Conservation (phyloP, 2,329 filamentous ascomycete genomes). For the Coniochaeta sp. region DNA sequence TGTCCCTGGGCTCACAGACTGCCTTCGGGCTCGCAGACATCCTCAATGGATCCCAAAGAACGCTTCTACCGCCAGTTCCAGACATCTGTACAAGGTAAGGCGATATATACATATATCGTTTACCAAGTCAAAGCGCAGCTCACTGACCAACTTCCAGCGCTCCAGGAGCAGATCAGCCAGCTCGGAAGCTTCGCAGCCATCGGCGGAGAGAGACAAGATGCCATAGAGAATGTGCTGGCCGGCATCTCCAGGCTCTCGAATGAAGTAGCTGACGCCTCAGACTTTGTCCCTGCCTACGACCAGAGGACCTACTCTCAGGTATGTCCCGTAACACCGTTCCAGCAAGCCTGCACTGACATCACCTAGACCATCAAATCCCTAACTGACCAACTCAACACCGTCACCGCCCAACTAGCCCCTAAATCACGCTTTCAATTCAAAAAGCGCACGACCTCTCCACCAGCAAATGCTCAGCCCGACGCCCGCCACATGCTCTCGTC, state of each 20-base stretch:
- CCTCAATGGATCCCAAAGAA: constrained; percentile 54
- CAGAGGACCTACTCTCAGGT: constrained; percentile 80
- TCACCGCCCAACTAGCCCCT: constrained; percentile 59
- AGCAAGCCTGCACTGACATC: neutral
- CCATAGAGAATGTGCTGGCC: constrained; percentile 71
- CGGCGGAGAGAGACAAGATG: constrained; percentile 70
- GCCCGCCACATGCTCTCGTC: constrained; percentile 25
- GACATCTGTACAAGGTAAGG: constrained; percentile 60
- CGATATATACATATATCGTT: too few relatives aligned
- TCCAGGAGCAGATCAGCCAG: constrained; percentile 68
- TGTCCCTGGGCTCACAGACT: constrained; percentile 4
- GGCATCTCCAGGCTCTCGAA: constrained; percentile 74
- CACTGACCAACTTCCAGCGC: constrained; percentile 30
- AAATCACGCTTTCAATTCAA: constrained; percentile 81
- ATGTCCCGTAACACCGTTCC: constrained; percentile 7
- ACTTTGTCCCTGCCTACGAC: constrained; percentile 81
- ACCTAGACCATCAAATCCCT: constrained; percentile 68
- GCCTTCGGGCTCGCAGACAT: constrained; percentile 11
- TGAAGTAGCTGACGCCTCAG: constrained; percentile 76
- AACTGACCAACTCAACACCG: constrained; percentile 68
- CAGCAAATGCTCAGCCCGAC: constrained; percentile 30
- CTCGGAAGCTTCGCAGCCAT: constrained; percentile 55
- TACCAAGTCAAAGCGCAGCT: too few relatives aligned
- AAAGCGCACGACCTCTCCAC: constrained; percentile 12
- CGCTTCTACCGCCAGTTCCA: constrained; percentile 82